Evolutionary conservation across 148 eudicot species (phyloP), one percentile per base, ranked within the genome.

Genomic region (Drosera capensis): DNA sequence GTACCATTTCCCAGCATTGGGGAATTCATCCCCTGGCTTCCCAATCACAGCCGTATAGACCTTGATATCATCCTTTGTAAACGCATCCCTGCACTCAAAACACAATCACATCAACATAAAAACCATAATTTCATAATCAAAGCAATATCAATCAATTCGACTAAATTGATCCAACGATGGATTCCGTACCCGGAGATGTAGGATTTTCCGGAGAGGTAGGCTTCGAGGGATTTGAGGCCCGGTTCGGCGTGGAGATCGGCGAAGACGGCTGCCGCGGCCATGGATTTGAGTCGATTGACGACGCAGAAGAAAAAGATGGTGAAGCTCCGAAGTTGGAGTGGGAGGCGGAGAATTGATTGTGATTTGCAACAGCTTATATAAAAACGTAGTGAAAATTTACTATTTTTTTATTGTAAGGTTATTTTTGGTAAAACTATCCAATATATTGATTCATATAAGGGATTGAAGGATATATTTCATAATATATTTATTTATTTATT

Each of bases 201-300:
- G 17, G 80, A 59, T 67, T 87, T 87, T 0, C 78, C 82, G 12
- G 80, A 36, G 28, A 87, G 83, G 22, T 59, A 74, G 1, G 43
- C 73, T 1, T 87, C 70, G 22, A 87, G 86, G 23, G 83, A 54
- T 56, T 79, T 72, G 42, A 87, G 74, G 11, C 94, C 96, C 2
- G 90, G 34, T 46, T 87, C 80, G 0, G 82, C 64, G 73, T 82
- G 85, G 19, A 87, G 82, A 76, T 86, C 82, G 31, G 72, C 36
- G 70, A 86, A 86, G 17, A 67, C 74, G 1, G 73, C 66, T 8
- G 84, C 87, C 93, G 78, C 74, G 55, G 23, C 7, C 20, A 40
- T 14, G 3, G 16, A 12, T 18, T 9, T 20, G 8, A 19, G 17
- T 37, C 7, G 52, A 38, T 5, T 1, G 14, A 13, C 1, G 38